phyloP scores from a whole-genome alignment of 345 rosid species.

The Citrus sp. region DNA sequence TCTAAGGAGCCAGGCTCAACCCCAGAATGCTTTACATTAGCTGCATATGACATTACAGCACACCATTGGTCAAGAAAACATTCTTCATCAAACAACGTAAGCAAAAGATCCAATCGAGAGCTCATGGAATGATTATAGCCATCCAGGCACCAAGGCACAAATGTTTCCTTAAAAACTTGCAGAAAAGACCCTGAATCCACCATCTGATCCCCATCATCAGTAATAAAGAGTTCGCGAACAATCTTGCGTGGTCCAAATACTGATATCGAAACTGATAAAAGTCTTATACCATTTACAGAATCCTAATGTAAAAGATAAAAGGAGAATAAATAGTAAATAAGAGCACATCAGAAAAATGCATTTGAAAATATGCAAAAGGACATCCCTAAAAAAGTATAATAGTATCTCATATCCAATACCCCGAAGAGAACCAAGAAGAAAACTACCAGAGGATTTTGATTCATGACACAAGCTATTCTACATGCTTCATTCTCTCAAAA shows the following conservation, averaged over 20 bases:
- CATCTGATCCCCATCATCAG: conserved; percentile 33
- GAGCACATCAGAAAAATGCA: conserved; percentile 7
- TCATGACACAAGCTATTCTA: not conserved
- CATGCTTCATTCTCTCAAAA: not conserved
- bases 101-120: conserved; percentile 67
- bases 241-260: conserved; percentile 77
- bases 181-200: conserved; percentile 43
- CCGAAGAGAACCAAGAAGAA: not conserved
- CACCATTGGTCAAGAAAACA: conserved; percentile 72
- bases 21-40: conserved; percentile 35
- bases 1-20: conserved; percentile 26
- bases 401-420: not conserved
- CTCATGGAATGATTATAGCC: conserved; percentile 41
- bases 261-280: conserved; percentile 65
- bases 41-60: conserved; percentile 54
- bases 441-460: not conserved
- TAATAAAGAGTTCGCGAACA: conserved; percentile 35
- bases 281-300: conserved; percentile 57
- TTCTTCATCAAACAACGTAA: conserved; percentile 77
- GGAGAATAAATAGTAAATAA: conserved; percentile 17
- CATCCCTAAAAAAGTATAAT: not conserved
- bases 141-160: conserved; percentile 84
- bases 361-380: not conserved
- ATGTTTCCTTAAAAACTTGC: conserved; percentile 57
- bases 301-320: conserved; percentile 47